Evolutionary conservation across 768 basidiomycete genomes (phyloP), one percentile per base, ranked within the genome.

Genomic region (Leucosporidium yakuticum): DNA sequence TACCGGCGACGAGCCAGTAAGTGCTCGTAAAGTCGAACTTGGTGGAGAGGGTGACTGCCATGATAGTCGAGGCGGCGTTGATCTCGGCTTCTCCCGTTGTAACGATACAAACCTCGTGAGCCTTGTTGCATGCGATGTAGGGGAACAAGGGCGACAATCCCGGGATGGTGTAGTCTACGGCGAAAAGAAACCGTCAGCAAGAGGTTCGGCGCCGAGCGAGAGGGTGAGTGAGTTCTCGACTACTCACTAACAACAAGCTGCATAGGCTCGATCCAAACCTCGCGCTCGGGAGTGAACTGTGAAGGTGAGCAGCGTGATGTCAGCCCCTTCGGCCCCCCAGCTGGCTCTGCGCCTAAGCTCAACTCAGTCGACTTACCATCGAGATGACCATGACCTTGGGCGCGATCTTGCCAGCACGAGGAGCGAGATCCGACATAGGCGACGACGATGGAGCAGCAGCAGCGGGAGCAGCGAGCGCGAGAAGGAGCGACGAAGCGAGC

Each of bases 1-100:
- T 79, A 59, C 82, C 82, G 9, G 79, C 79, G 60, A 82, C 73
- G 44, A 82, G 74, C 75, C 81, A 83, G 70, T 83, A 83, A 3
- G 81, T 81, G 36, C 68, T 60, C 0, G 67, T 77, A 60, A 82
- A 76, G 73, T 82, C 73, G 74, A 83, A 83, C 19, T 70, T 32
- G 1, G 76, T 62, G 0, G 79, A 74, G 60, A 78, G 71, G 14
- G 79, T 67, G 61, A 82, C 71, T 0, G 82, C 77, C 39, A 76
- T 69, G 55, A 80, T 75, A 14, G 79, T 76, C 9, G 77, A 69
- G 23, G 81, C 81, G 0, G 82, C 81, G 70, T 83, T 82, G 74
- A 83, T 82, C 73, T 82, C 81, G 14, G 73, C 72, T 32, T 69
- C 71, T 15, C 71, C 71, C 0, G 71, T 72, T 32, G 77, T 79